Base-by-base conservation (phyloP, 257 asterid genomes). In the Solanum dulcamara region DNA sequence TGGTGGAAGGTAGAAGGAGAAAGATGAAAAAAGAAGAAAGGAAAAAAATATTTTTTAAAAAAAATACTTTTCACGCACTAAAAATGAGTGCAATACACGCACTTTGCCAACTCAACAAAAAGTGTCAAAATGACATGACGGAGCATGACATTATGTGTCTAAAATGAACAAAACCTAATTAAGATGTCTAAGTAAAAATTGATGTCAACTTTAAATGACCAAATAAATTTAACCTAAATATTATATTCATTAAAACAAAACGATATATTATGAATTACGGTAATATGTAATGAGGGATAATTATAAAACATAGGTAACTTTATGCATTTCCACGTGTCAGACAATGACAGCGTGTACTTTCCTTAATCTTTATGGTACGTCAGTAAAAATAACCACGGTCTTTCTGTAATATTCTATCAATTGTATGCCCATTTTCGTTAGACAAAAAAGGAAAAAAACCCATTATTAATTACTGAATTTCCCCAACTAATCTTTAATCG, bases 401-500 rank as follows among this genome's bases (percentile, higher is more conserved):
- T 38, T 71, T 71, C 22, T 71, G 80, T 71, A 71, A 38, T 37
- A 38, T 71, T 3, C 20, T 20, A 24, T 12, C 17, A 38, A 71
- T 44, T 26, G 6, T 26, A 44, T 46, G 17, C 82, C 62, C 62
- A 46, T 77, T 75, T 77, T 66, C 26, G 3, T 46, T 44, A 46
- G 11, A 5, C 82, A 26, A 44, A 46, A 77, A 28, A 28, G 82
- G n/a, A 42, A 42, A 42, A 42, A 46, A 68, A 26, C 46, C 30
- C 64, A 48, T 79, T 48, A 30, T 79, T 79, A 79, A 79, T 79
- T 48, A 79, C 11, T 57, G 64, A 48, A 48, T 30, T 17, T 79
- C 15, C 28, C 83, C 64, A 79, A 48, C 28, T 79, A 46, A 79
- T 24, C 28, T 30, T 75, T 28, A 46, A 79, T 79, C 64, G 20